Evolutionary conservation across 208 protist species (phyloP).

Genomic region (Trypanosoma congolense): DNA sequence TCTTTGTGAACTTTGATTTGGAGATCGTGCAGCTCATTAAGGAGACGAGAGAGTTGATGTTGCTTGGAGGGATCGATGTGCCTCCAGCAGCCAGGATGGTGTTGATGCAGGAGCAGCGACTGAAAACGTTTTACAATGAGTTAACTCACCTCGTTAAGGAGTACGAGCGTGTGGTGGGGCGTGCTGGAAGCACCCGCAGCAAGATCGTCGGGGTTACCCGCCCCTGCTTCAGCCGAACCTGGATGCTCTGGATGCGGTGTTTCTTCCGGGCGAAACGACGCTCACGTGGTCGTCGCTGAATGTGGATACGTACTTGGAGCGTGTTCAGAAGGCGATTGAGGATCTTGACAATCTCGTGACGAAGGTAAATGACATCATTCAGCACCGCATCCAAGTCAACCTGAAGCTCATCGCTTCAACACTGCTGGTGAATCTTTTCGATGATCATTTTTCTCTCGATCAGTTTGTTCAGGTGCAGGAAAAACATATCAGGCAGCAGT

Average conservation of each 20-base stretch:
- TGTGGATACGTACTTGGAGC: constrained; percentile 91
- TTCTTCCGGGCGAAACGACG: constrained; percentile 86
- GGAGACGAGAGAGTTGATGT: constrained; percentile 92
- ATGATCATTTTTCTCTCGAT: constrained; percentile 56
- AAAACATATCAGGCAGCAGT: constrained; percentile 86
- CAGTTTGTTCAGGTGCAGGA: constrained; percentile 92
- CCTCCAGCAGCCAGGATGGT: constrained; percentile 85
- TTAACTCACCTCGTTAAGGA: constrained; percentile 88
- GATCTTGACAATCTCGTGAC: constrained; percentile 54
- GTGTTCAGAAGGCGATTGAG: constrained; percentile 77
- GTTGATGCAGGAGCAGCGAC: constrained; percentile 93
- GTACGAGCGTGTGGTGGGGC: constrained; percentile 85
- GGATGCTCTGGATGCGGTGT: constrained; percentile 86
- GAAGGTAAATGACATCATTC: constrained; percentile 92
- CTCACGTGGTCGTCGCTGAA: constrained; percentile 96
- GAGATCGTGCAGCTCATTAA: constrained; percentile 96
- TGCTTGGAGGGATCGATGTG: constrained; percentile 91
- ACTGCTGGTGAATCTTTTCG: constrained; percentile 75
- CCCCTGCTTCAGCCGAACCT: constrained; percentile 89
- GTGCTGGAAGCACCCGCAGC: constrained; percentile 28
- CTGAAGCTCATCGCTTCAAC: constrained; percentile 85
- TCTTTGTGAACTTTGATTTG: constrained; percentile 98
- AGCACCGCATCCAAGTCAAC: constrained; percentile 90
- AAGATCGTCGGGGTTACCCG: constrained; percentile 87
- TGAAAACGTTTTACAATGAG: constrained; percentile 94